Evolutionary conservation across 768 basidiomycete genomes (phyloP).

Genomic region (Jaapia argillacea): DNA sequence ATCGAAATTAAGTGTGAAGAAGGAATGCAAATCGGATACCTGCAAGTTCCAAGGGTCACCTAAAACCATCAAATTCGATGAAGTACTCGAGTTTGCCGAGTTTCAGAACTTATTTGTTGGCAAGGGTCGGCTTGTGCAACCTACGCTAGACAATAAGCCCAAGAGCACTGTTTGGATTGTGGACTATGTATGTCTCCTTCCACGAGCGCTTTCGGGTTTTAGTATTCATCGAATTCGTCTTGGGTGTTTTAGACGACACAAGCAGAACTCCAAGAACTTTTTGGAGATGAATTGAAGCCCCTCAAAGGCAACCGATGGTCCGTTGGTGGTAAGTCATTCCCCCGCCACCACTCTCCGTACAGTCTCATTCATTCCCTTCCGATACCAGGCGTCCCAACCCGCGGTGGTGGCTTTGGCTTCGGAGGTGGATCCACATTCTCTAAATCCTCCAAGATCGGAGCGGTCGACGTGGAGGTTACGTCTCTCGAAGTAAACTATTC

Average conservation of each 20-base stretch:
- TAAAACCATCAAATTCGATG: conserved; percentile 30
- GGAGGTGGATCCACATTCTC: conserved; percentile 17
- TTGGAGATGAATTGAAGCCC: conserved; percentile 24
- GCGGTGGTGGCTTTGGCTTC: too few species aligned
- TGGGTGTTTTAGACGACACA: too few species aligned
- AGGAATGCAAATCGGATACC: conserved; percentile 27
- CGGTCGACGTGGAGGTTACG: conserved; percentile 21
- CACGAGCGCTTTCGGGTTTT: conserved; percentile 1
- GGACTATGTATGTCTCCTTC: conserved; percentile 19
- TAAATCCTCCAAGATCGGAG: conserved; percentile 27
- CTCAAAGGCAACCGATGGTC: conserved; percentile 27
- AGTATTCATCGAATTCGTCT: conserved; percentile 10
- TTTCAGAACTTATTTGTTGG: conserved; percentile 25
- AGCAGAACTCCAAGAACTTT: too few species aligned
- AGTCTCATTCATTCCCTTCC: not conserved
- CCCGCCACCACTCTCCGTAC: not conserved
- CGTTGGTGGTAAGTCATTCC: conserved; percentile 18
- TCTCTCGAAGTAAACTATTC: conserved; percentile 28
- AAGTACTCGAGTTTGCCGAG: conserved; percentile 24
- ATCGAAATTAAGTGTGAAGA: conserved; percentile 21
- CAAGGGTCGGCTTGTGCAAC: conserved; percentile 26
- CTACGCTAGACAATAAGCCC: conserved; percentile 30
- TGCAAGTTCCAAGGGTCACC: conserved; percentile 29
- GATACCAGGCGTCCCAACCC: too few species aligned
- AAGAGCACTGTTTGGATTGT: conserved; percentile 31